These are phyloP conservation scores for Pistacia integerrima DNA, from an alignment of 345 rosid genomes.

Conservation along the genomic window DNA sequence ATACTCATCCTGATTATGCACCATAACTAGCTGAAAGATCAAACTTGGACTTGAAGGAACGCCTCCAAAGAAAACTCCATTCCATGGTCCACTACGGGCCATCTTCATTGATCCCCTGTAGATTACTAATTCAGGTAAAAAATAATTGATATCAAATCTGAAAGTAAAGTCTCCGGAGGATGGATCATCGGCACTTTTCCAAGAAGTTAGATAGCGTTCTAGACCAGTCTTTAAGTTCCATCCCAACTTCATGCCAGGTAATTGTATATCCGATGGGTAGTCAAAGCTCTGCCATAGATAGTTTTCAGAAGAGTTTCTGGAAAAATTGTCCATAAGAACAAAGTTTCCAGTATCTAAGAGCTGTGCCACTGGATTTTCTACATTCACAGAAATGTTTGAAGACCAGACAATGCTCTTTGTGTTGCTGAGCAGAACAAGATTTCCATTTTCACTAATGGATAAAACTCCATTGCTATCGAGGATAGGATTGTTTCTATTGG, in stretches of 20 bases:
- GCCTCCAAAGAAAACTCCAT: conserved; percentile 36
- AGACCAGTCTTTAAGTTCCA: conserved; percentile 8
- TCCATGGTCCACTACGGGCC: conserved; percentile 27
- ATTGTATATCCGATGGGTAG: too few relatives aligned
- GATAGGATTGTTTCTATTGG: conserved; percentile 40
- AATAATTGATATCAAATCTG: background rate
- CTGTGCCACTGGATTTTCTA: conserved; percentile 32
- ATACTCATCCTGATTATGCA: conserved; percentile 7
- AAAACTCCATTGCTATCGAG: conserved; percentile 28
- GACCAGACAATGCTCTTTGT: conserved; percentile 33
- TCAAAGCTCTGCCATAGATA: too few relatives aligned
- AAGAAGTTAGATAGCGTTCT: conserved; percentile 25
- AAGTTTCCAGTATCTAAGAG: conserved; percentile 49
- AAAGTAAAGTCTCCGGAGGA: conserved; percentile 28
- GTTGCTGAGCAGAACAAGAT: conserved; percentile 32
- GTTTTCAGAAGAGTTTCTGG: too few relatives aligned
- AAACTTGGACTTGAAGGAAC: conserved; percentile 5
- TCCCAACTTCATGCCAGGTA: too few relatives aligned
- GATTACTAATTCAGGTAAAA: conserved; percentile 29
- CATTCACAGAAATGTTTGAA: conserved; percentile 22
- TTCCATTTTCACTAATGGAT: conserved; percentile 19
- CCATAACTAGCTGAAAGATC: conserved; percentile 9
- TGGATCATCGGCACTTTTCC: conserved; percentile 44
- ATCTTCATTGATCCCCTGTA: background rate
- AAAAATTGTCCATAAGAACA: conserved; percentile 28